phyloP scores from a whole-genome alignment of 768 basidiomycete genomes.

The Lactifluus subvellereus region DNA sequence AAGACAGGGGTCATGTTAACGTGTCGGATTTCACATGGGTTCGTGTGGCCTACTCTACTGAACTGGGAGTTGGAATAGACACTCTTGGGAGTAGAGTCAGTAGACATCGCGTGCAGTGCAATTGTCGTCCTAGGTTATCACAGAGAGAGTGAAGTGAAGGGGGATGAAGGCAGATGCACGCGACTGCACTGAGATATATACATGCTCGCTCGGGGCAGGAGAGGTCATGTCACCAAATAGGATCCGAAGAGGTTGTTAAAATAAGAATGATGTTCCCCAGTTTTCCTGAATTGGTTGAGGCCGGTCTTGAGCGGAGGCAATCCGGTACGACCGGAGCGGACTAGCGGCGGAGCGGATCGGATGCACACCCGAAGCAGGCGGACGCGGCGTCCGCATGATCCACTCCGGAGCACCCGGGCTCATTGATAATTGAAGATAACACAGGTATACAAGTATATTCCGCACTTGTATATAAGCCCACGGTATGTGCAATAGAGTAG shows the following conservation, averaged over 20 bases:
- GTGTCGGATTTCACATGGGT: not conserved
- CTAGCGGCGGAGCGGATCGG: too few relatives aligned
- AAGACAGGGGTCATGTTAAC: not conserved
- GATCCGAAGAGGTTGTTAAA: conserved; percentile 9
- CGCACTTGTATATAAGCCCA: too few relatives aligned
- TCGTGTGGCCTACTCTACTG: not conserved
- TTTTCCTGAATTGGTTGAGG: conserved; percentile 3
- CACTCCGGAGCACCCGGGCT: too few relatives aligned
- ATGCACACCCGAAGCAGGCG: too few relatives aligned
- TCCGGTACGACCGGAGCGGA: too few relatives aligned
- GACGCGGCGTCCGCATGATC: too few relatives aligned
- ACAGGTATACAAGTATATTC: too few relatives aligned
- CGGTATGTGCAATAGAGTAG: too few relatives aligned
- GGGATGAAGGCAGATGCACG: not conserved
- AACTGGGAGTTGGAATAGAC: not conserved
- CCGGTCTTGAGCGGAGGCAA: too few relatives aligned
- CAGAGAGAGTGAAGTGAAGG: not conserved
- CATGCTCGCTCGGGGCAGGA: not conserved
- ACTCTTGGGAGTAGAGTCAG: not conserved
- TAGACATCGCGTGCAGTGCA: not conserved
- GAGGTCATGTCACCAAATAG: not conserved
- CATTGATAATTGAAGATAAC: too few relatives aligned
- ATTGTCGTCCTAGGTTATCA: not conserved
- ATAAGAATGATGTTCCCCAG: not conserved
- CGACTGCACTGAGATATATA: conserved; percentile 2